phyloP scores from a whole-genome alignment of 192 early-diverging fungal species.

The Dissophora globulifera region DNA sequence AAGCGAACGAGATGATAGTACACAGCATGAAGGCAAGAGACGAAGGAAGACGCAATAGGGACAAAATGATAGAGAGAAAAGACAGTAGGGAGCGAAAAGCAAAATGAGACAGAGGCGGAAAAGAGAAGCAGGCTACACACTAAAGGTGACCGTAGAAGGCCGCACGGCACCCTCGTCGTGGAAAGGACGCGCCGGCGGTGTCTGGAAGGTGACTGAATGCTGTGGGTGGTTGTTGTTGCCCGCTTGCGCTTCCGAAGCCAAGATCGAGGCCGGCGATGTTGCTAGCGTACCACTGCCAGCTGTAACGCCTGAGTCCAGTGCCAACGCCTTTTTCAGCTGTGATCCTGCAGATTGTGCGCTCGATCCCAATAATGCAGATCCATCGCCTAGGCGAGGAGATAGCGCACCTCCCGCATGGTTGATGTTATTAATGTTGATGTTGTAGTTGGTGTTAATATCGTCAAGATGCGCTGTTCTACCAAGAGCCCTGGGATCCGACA shows the following conservation, averaged over 20 bases:
- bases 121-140: constrained; percentile 1
- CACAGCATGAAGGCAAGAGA: background rate
- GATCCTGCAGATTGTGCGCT: constrained; percentile 5
- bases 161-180: background rate
- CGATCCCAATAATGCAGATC: background rate
- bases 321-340: constrained; percentile 11
- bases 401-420: too few relatives aligned
- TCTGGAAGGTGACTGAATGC: background rate
- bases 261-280: constrained; percentile 3
- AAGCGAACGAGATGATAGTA: background rate
- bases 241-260: background rate
- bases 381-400: background rate
- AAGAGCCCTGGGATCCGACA: constrained; percentile 25
- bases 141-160: constrained; percentile 22
- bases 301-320: too few relatives aligned
- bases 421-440: background rate
- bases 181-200: background rate
- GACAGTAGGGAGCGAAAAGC: background rate
- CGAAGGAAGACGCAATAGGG: background rate
- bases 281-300: too few relatives aligned
- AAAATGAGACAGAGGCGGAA: background rate
- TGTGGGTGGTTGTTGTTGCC: too few relatives aligned
- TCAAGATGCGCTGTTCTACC: constrained; percentile 15
- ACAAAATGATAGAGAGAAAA: background rate
- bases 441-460: background rate